Percentiles rank a stretch among this genome's conserved stretches.
These are phyloP conservation scores for Penicillium nordicum DNA, from an alignment of 2,329 filamentous ascomycete genomes.

Conservation along the genomic window DNA sequence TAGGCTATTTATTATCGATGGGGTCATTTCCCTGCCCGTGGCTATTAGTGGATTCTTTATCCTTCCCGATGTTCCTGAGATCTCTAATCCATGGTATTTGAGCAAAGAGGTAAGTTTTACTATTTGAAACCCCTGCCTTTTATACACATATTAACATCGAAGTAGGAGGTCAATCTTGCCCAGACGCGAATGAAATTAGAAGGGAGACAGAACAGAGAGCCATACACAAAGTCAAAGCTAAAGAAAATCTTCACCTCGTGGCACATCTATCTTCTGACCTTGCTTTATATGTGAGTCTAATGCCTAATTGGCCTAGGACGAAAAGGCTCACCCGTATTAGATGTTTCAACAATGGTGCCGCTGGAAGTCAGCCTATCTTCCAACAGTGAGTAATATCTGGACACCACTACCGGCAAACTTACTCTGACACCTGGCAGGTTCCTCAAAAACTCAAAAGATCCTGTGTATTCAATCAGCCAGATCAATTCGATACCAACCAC, in stretches of 20 bases:
- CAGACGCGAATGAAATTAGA: conserved; percentile 51
- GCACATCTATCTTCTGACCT: conserved; percentile 60
- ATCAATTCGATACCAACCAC: conserved; percentile 59
- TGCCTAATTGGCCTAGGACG: accelerated
- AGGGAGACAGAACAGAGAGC: conserved; percentile 44
- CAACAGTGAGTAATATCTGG: conserved; percentile 35
- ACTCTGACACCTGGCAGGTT: conserved; percentile 11
- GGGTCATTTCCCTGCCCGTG: conserved; percentile 53
- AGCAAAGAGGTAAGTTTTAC: conserved; percentile 31
- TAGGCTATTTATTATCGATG: conserved; percentile 54
- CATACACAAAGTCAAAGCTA: conserved; percentile 53
- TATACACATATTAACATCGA: neutral
- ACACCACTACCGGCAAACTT: neutral
- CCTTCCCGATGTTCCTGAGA: conserved; percentile 52
- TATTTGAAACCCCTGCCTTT: neutral
- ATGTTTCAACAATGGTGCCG: conserved; percentile 60
- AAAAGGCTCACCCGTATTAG: conserved; percentile 16
- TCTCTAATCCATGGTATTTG: conserved; percentile 50
- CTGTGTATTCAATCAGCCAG: conserved; percentile 45
- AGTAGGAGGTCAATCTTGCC: conserved; percentile 45
- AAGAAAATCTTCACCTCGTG: conserved; percentile 61
- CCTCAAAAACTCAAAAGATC: conserved; percentile 37
- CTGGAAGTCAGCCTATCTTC: conserved; percentile 55
- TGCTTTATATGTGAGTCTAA: conserved; percentile 53
- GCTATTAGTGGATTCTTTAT: conserved; percentile 50